Conservation (phyloP, 371 early-diverging fungal species). For the Actinomortierella wolfii region DNA sequence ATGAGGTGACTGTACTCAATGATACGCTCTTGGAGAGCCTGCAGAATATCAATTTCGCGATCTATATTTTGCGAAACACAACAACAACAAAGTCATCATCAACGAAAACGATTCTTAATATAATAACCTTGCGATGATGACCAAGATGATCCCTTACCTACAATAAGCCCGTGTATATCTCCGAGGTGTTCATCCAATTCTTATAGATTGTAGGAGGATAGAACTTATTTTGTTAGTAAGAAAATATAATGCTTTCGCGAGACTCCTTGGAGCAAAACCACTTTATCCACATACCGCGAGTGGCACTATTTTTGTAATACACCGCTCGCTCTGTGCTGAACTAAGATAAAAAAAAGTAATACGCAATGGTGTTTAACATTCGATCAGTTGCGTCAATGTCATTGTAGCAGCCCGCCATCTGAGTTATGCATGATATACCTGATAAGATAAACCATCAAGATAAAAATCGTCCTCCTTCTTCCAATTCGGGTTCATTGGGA, state of each 20-base stretch:
- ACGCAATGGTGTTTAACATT: constrained; percentile 29
- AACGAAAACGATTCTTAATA: background rate
- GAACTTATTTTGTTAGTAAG: background rate
- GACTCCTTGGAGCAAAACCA: no score
- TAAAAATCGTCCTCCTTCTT: constrained; percentile 48
- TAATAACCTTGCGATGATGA: background rate
- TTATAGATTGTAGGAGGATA: constrained; percentile 16
- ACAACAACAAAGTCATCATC: background rate
- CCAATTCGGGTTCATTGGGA: constrained; percentile 59
- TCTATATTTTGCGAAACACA: constrained; percentile 44
- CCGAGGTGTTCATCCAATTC: constrained; percentile 75
- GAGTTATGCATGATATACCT: constrained; percentile 25
- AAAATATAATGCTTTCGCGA: no score
- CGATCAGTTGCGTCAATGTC: constrained; percentile 9
- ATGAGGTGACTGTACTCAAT: constrained; percentile 49
- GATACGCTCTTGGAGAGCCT: constrained; percentile 61
- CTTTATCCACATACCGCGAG: constrained; percentile 55
- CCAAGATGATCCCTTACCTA: constrained; percentile 45
- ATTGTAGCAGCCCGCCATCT: no score
- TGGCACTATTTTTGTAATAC: constrained; percentile 74
- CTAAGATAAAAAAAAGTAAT: constrained; percentile 36
- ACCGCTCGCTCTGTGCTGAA: constrained; percentile 70
- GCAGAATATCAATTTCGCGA: constrained; percentile 76
- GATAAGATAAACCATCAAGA: constrained; percentile 49
- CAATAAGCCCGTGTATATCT: constrained; percentile 78